Base-by-base conservation (phyloP, 805 yeast genomes). In the Metschnikowia baotianmanensis region DNA sequence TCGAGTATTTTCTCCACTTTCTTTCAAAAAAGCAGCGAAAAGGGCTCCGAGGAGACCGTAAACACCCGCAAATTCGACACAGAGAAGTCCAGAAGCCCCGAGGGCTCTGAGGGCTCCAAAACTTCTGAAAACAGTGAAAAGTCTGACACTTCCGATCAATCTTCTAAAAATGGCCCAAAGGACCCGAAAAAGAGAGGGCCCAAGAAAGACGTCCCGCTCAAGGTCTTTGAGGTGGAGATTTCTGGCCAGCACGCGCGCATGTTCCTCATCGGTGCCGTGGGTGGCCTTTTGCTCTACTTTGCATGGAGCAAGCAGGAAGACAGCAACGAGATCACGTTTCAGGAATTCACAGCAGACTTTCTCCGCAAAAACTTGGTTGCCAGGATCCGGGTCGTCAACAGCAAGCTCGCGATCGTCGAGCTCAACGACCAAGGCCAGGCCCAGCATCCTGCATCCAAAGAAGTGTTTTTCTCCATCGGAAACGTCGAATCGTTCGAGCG, bases 401-500 rank as follows among this genome's bases (percentile, higher is more conserved):
- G 84, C 53, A 69, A 78, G 10, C 73, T 74, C 34, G 99, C 88
- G 6, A 76, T 82, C 39, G 85, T 91, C 2, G 80, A 78, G 15
- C 67, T 87, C 43, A 80, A 76, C 51, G 81, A 77, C 11, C 72
- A 69, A 40, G 85, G 84, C n/a, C 71, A 71, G 42, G 62, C 71
- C n/a, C 76, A 77, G 48, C 43, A 40, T 18, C 23, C 26, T 5
- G 62, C 51, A 42, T 17, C 42, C 16, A 28, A 21, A 12, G 42
- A 45, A 6, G 63, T 54, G 41, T 76, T 64, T 51, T 93, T 93
- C 69, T 77, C 80, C 11, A 86, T 93, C 54, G 99, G 99, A 8
- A 83, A 95, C 1, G 80, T 90, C 17, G 97, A 89, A 38, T 72
- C 80, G 23, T 93, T 93, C 63, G 99, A 93, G 62, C 80, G 78